A percentile compares a stretch with the other conserved stretches of the same genome.
Evolutionary conservation across 1,284 basidiomycete species (phyloP).

Genomic region (Pascua guehoae): DNA sequence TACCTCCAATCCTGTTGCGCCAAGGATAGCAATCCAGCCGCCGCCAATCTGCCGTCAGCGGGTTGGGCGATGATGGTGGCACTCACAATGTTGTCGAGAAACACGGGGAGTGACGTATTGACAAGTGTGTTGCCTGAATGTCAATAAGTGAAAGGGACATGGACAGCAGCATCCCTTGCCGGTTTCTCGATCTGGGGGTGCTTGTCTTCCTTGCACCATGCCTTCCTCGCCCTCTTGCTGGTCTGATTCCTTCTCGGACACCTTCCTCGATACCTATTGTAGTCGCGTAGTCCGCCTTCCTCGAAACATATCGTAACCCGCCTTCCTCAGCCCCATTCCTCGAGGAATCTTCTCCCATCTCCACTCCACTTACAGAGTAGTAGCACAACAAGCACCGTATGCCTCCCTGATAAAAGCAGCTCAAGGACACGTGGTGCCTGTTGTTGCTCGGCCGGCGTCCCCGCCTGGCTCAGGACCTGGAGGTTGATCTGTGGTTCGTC

Average conservation of each 20-base stretch:
- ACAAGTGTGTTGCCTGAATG: conserved; percentile 51
- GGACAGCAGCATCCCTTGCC: neutral
- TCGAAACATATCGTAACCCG: too few species aligned
- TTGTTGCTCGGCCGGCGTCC: conserved; percentile 46
- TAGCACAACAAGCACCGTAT: conserved; percentile 50
- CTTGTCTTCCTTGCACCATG: too few species aligned
- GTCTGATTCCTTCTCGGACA: too few species aligned
- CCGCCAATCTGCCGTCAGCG: conserved; percentile 40
- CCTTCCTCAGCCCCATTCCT: too few species aligned
- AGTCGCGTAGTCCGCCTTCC: too few species aligned
- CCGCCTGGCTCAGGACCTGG: conserved; percentile 48
- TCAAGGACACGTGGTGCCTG: conserved; percentile 51
- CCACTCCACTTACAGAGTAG: conserved; percentile 38
- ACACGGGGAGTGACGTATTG: conserved; percentile 54
- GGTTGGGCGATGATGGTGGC: neutral
- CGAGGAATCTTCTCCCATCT: too few species aligned
- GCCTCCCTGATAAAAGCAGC: conserved; percentile 49
- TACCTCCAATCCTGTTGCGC: conserved; percentile 26
- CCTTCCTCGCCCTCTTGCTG: too few species aligned
- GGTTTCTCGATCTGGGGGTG: neutral
- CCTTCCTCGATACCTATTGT: too few species aligned
- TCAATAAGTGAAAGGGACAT: too few species aligned
- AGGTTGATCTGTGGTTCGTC: conserved; percentile 35
- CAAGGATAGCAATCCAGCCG: conserved; percentile 41
- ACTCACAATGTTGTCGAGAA: conserved; percentile 47